These are phyloP conservation scores for Boletus pseudopeckii DNA, from an alignment of 768 basidiomycete species.

Conservation along the genomic window DNA sequence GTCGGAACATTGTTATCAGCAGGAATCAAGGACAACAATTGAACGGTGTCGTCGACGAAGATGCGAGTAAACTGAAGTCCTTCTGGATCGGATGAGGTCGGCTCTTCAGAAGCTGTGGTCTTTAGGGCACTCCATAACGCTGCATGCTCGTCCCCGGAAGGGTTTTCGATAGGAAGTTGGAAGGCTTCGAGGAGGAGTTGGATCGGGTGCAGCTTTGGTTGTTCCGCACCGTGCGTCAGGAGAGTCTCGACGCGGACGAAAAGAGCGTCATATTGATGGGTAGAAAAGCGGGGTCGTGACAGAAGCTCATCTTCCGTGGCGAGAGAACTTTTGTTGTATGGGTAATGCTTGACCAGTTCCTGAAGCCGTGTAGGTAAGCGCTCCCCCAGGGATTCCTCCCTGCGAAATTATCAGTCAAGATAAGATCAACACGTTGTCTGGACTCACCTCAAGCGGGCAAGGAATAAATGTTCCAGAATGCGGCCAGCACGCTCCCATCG, in stretches of 20 bases:
- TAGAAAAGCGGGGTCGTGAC: constrained; percentile 65
- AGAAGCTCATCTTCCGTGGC: constrained; percentile 43
- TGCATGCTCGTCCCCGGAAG: constrained; percentile 34
- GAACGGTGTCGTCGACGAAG: constrained; percentile 68
- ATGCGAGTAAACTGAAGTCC: constrained; percentile 46
- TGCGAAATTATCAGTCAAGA: constrained; percentile 25
- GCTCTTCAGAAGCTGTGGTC: constrained; percentile 35
- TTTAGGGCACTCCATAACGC: constrained; percentile 57
- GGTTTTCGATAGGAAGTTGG: constrained; percentile 34
- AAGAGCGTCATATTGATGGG: constrained; percentile 59
- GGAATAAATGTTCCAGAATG: constrained; percentile 72
- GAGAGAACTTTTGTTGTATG: constrained; percentile 42
- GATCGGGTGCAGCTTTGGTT: constrained; percentile 50
- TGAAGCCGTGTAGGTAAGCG: constrained; percentile 67
- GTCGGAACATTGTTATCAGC: constrained; percentile 34
- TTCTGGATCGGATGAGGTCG: constrained; percentile 21
- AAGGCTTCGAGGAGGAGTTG: constrained; percentile 64
- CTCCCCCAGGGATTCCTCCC: constrained; percentile 54
- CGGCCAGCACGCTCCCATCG: constrained; percentile 75
- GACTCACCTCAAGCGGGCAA: constrained; percentile 64
- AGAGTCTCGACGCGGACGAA: constrained; percentile 65
- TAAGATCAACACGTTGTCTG: not conserved
- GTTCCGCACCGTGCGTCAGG: constrained; percentile 33
- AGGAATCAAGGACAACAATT: constrained; percentile 48
- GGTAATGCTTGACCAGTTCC: constrained; percentile 69